Evolutionary conservation across 2,329 filamentous ascomycete species (phyloP), one percentile per base, ranked within the genome.

Genomic region (Nemania sp.): DNA sequence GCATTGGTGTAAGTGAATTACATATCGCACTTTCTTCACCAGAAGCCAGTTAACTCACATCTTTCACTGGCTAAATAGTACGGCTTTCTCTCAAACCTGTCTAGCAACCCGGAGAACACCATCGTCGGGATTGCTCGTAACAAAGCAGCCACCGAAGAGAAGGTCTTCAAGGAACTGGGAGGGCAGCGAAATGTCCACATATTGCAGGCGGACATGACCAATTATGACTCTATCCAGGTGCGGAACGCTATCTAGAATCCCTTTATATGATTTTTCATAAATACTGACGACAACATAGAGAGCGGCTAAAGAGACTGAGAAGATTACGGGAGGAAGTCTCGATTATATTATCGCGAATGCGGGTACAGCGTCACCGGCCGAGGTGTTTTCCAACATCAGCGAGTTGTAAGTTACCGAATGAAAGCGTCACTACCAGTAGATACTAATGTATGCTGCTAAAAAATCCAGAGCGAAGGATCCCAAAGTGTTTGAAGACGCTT

Each of bases 311-410:
- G 57, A 51, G 29, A 27, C 57, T 35, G 32, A 52, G 20, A 51
- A 38, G 22, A 60, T 60, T 15, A 60, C 29, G 6, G 57, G 56
- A 18, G 56, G 57, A 8, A n/a, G 45, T 13, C 29, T 60, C 15
- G 47, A 60, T 20, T 60, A 60, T 22, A 15, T 60, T 20, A 60
- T 60, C 22, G 57, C 57, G 13, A 60, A 60, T 18, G 57, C 57
- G n/a, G 57, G 32, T 7, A 11, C 11, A 35, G 11, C 11, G 32
- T 35, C 32, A 8, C 32, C 32, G 32, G 32, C 32, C 32, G 32
- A 35, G 32, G 6, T 11, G 32, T 35, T 35, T 7, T 7, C 32
- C 6, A 35, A 35, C 6, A 35, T 35, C 11, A 11, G 32, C 7
- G 32, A 35, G 11, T 11, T 35, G 32, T 35, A 35, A 11, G 32